A percentile compares a stretch with the other conserved stretches of the same genome.
phyloP scores from a whole-genome alignment of 164 flowering plant species.

The Annona cherimola region DNA sequence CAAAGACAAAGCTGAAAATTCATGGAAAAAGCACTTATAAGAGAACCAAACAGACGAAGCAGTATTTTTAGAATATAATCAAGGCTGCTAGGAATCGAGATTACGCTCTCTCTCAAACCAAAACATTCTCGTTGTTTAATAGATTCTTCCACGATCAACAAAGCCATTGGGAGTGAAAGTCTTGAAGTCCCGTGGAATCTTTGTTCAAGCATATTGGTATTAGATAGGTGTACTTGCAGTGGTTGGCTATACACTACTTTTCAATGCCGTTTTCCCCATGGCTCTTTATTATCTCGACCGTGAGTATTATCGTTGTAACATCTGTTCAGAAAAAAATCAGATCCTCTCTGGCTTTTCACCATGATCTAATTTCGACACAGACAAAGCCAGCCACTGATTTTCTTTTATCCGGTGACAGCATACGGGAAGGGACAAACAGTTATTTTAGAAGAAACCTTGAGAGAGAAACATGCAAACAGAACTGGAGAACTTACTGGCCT shows the following conservation, averaged over 20 bases:
- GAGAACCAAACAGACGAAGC: too few relatives aligned
- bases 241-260: too few relatives aligned
- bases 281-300: constrained; percentile 33
- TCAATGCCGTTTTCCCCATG: constrained; percentile 23
- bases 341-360: background rate
- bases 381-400: background rate
- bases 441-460: constrained; percentile 24
- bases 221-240: too few relatives aligned
- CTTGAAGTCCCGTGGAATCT: constrained; percentile 15
- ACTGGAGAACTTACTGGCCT: constrained; percentile 13
- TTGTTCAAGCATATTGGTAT: constrained; percentile 22
- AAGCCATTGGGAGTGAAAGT: constrained; percentile 21
- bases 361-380: background rate
- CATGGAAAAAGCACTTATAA: too few relatives aligned
- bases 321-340: background rate
- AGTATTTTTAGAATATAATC: too few relatives aligned
- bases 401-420: constrained; percentile 29
- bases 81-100: too few relatives aligned
- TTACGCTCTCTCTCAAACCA: too few relatives aligned
- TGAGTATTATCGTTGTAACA: constrained; percentile 12
- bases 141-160: constrained; percentile 5
- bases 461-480: constrained; percentile 10
- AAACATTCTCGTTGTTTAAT: background rate
- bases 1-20: too few relatives aligned
- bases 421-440: constrained; percentile 21